These are phyloP conservation scores for Neoscytalidium dimidiatum DNA, from an alignment of 2,329 filamentous ascomycete species.

Conservation along the genomic window DNA sequence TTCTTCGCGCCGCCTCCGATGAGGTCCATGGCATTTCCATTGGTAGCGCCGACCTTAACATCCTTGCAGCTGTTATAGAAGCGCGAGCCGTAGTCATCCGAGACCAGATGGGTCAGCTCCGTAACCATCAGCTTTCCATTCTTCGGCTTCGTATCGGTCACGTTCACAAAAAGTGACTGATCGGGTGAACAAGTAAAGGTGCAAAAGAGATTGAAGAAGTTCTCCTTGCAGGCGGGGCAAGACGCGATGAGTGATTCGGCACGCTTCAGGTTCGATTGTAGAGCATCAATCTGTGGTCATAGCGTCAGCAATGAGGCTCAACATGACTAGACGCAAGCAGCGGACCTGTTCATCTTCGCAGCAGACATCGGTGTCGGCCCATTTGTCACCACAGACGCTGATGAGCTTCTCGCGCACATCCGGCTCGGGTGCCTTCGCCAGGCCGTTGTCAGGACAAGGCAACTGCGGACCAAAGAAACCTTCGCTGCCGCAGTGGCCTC, in stretches of 20 bases:
- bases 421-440: constrained; percentile 72
- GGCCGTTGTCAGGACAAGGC: constrained; percentile 88
- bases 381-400: constrained; percentile 82
- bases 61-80: constrained; percentile 99
- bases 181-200: constrained; percentile 98
- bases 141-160: constrained; percentile 72
- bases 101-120: constrained; percentile 87
- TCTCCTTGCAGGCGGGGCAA: constrained; percentile 95
- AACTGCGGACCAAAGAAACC: constrained; percentile 86
- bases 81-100: constrained; percentile 77
- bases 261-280: constrained; percentile 82
- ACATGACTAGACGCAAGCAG: not conserved
- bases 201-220: constrained; percentile 98
- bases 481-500: constrained; percentile 88
- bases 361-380: constrained; percentile 81
- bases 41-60: constrained; percentile 95
- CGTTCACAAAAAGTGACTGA: constrained; percentile 92
- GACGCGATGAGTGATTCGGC: constrained; percentile 88
- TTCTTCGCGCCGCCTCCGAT: constrained; percentile 95
- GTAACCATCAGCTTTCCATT: constrained; percentile 69
- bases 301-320: not conserved
- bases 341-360: constrained; percentile 76
- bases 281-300: constrained; percentile 65
- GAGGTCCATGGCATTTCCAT: constrained; percentile 90
- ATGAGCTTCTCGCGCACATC: constrained; percentile 76